Evolutionary conservation across 257 asterid genomes (phyloP), one percentile per base, ranked within the genome.

Genomic region (Solanum rostratum): DNA sequence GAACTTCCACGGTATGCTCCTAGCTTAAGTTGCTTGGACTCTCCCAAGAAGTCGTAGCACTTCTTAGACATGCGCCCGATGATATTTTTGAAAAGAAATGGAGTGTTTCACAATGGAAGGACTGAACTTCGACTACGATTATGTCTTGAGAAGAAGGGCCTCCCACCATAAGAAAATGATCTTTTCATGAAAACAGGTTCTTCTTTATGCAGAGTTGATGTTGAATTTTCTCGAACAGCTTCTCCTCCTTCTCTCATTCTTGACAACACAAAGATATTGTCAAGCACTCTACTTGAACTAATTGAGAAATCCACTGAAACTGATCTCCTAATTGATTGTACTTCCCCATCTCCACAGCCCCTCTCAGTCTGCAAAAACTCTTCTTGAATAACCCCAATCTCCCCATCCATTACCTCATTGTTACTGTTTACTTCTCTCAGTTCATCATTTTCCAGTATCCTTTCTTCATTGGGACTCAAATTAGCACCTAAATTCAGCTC

Each of bases 181-280:
- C 88, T 89, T 74, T 87, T 89, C 85, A 89, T 88, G 45, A 50
- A 29, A 59, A 85, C 85, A 45, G 84, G 63, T 60, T 46, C 80
- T 45, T 46, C 80, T 41, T 68, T 60, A 60, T 73, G 68, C 60
- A 83, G 86, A 66, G 30, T 73, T n/a, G 85, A 52, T 46, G 30
- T 65, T 29, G 84, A 24, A 22, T 60, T 81, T 59, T n/a, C 78
- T 53, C 82, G 85, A 24, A 4, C 24, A 11, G 39, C 29, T 30
- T 70, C 60, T 37, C 1, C 76, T 19, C 54, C 76, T 22, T 1
- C 22, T 27, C 52, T 79, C 50, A 13, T 53, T 22, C 52, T 81
- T 24, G 80, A 65, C 50, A 39, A 46, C 29, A 49, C 10, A 54
- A 3, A 9, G 10, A 84, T 43, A 15, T 30, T 33, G 11, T 57